Evolutionary conservation across 2,329 filamentous ascomycete species (phyloP), one percentile per base, ranked within the genome.

Genomic region (Alternaria brassicicola): DNA sequence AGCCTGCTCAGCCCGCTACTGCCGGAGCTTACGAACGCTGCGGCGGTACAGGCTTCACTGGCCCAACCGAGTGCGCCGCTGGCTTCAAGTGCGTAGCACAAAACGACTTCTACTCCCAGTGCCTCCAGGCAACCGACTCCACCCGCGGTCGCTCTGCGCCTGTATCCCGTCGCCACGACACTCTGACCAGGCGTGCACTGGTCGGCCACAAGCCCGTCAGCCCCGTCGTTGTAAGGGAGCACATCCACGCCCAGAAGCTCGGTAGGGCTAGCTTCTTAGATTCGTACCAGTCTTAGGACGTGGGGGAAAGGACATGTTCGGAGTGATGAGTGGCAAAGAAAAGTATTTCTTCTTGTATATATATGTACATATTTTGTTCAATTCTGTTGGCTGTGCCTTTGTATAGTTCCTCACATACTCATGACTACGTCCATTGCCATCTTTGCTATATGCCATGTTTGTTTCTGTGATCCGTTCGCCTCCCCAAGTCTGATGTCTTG

Each of bases 41-140:
- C 63, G 81, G 80, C 58, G 81, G 81, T 21, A 64, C 60, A 5
- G 75, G 72, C 41, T 81, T 67, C 56, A 77, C 64, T 4, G 81
- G 81, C 8, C 47, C 77, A 0, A 78, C 74, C 0, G 49, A 65
- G n/a, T 83, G 81, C 45, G 69, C 73, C 1, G 30, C 65, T 17
- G 80, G 79, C n/a, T 69, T 64, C 47, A 68, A 67, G 6, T 83
- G 80, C 72, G 69, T 70, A 13, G 62, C 63, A 5, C 66, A 64
- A 17, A 82, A 82, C 69, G 68, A 74, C 6, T 58, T 39, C 30
- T 58, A 58, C 45, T 58, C 45, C 1, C 55, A 58, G 19, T 58
- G 55, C n/a, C 38, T 58, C 6, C 52, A 38, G 13, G 25, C n/a
- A 3, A 31, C 33, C 1, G 43, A 43, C 2, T 39, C 42, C 6